phyloP scores from a whole-genome alignment of 2,329 filamentous ascomycete genomes.

The Aspergillus sp. region DNA sequence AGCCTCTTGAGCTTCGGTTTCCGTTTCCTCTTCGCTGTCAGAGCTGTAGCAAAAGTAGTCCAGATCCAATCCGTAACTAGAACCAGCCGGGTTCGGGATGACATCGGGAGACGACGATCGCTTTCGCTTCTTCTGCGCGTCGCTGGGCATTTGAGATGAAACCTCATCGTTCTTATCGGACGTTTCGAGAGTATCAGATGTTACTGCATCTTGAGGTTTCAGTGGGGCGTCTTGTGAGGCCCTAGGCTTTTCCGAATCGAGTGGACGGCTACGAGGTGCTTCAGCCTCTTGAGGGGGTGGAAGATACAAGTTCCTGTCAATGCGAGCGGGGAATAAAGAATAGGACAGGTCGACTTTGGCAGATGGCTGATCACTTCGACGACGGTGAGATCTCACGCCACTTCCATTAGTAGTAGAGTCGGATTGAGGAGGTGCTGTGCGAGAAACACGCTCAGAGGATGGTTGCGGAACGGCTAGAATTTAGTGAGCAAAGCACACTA shows the following conservation, averaged over 20 bases:
- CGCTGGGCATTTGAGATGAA: neutral
- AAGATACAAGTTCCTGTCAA: slow-evolving; percentile 18
- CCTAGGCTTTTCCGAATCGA: too few species aligned
- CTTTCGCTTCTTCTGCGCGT: slow-evolving; percentile 31
- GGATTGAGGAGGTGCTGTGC: too few species aligned
- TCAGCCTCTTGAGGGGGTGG: neutral
- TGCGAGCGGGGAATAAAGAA: slow-evolving; percentile 22
- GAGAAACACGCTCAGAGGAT: neutral
- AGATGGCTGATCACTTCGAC: too few species aligned
- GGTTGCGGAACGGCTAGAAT: slow-evolving; percentile 6
- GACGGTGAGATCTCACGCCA: too few species aligned
- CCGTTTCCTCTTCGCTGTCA: slow-evolving; percentile 25
- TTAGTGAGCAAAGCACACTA: slow-evolving; percentile 5
- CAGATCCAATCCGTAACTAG: slow-evolving; percentile 37
- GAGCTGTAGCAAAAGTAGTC: slow-evolving; percentile 33
- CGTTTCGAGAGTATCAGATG: neutral
- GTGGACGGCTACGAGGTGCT: neutral
- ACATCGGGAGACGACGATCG: slow-evolving; percentile 34
- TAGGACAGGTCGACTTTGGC: slow-evolving; percentile 12
- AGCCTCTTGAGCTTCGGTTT: slow-evolving; percentile 7
- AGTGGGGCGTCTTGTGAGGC: too few species aligned
- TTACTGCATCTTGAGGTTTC: too few species aligned
- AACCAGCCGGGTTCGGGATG: slow-evolving; percentile 38
- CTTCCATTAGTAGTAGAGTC: too few species aligned
- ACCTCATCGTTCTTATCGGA: neutral